Evolutionary conservation across 1,284 basidiomycete genomes (phyloP).

Genomic region (Rugosomyces carneus): DNA sequence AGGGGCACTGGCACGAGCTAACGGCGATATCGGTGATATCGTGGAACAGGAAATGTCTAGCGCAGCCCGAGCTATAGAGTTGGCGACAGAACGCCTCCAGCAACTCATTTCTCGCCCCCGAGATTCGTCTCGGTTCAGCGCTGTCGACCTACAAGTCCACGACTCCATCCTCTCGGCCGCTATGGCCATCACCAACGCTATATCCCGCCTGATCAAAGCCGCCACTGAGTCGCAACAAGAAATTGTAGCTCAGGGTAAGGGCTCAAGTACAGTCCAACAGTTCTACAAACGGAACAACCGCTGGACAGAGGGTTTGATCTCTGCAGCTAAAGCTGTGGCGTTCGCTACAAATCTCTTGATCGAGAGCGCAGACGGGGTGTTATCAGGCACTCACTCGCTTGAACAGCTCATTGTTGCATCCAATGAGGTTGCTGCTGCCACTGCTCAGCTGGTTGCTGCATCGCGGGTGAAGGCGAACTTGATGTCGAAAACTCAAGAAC

Average conservation of each 20-base stretch:
- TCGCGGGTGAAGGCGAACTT: conserved; percentile 97
- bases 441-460: conserved; percentile 97
- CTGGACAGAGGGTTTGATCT: conserved; percentile 99
- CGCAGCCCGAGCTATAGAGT: conserved; percentile 91
- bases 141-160: conserved; percentile 94
- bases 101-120: conserved; percentile 86
- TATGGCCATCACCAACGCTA: conserved; percentile 92
- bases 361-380: conserved; percentile 95
- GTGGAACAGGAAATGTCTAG: conserved; percentile 96
- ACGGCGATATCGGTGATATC: conserved; percentile 93
- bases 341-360: conserved; percentile 97
- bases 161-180: conserved; percentile 95
- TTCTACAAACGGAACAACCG: conserved; percentile 99
- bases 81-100: conserved; percentile 86
- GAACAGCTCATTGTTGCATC: conserved; percentile 99
- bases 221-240: conserved; percentile 98
- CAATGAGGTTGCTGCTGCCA: conserved; percentile 95
- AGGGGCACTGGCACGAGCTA: conserved; percentile 66
- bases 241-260: conserved; percentile 93
- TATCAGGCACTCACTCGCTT: conserved; percentile 92
- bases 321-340: conserved; percentile 95
- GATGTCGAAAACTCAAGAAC: conserved; percentile 98
- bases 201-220: conserved; percentile 90
- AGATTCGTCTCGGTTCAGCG: conserved; percentile 79
- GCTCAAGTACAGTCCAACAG: conserved; percentile 86